phyloP scores from a whole-genome alignment of 495 filamentous ascomycete genomes.

The Aspergillus affinis region DNA sequence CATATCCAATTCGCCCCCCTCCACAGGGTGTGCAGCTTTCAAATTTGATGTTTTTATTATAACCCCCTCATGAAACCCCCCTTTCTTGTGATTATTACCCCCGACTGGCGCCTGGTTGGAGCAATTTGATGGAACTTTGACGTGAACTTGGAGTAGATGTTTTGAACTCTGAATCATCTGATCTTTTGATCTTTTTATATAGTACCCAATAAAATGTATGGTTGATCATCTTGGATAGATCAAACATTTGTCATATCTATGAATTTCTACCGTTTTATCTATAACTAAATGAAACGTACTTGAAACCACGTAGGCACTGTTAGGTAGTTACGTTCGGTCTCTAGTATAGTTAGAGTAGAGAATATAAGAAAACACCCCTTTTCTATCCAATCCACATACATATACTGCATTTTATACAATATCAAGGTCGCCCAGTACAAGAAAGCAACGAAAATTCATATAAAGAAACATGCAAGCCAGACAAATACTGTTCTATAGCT shows the following conservation, averaged over 20 bases:
- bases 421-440: no score
- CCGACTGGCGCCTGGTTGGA: slow-evolving; percentile 1
- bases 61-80: not conserved
- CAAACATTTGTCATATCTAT: not conserved
- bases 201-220: not conserved
- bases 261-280: no score
- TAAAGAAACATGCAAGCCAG: no score
- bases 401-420: no score
- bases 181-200: not conserved
- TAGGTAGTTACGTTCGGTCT: no score
- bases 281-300: no score
- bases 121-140: not conserved
- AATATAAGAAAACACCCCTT: no score
- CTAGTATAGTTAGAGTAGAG: no score
- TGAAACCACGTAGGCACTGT: no score
- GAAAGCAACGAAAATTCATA: no score
- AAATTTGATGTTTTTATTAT: not conserved
- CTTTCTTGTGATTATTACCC: not conserved
- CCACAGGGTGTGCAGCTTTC: not conserved
- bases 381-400: no score
- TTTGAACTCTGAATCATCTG: slow-evolving; percentile 1
- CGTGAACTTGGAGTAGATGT: slow-evolving; percentile 2
- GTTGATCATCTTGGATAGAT: not conserved
- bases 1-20: not conserved
- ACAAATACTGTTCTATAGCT: no score